Evolutionary conservation across 805 yeast species (phyloP), one percentile per base, ranked within the genome.

Genomic region (Saccharomycopsis schoenii): DNA sequence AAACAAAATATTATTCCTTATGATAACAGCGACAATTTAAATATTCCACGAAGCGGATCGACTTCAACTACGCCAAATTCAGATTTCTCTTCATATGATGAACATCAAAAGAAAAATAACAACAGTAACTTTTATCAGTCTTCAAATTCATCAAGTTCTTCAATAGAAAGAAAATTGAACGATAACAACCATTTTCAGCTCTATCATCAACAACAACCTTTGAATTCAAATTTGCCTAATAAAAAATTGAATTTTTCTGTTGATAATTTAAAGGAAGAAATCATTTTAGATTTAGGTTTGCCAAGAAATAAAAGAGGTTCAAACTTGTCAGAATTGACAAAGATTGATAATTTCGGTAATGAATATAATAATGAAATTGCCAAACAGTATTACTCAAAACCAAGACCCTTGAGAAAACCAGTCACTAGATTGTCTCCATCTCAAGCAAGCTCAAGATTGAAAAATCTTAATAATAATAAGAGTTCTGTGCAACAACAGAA

Each of bases 271-370:
- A 62, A 60, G 54, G 54, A 56, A 25, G 58, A 55, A n/a, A 41
- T 63, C 2, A 58, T 63, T 11, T 39, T 56, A 4, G 64, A 56
- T 14, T 51, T 63, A 12, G 63, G 62, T 10, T 56, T 63, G 10
- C 65, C 65, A 34, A 58, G 65, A 58, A 63, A 59, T 24, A 56
- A 55, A 19, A 50, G 64, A 56, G 64, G 65, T 10, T 63, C 65
- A 25, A 37, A 58, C 19, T 40, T 60, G 12, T 17, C 56, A 12
- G 37, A 41, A 17, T 10, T n/a, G 5, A 15, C 34, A 17, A 15
- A 54, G 1, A 42, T 19, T 14, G 29, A 54, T 8, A 41, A 59
- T 43, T 57, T 60, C 1, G 25, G 39, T 40, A 60, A 60, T 37
- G 65, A 62, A 29, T 62, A 60, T 37, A 62, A 62, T 54, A 24